Percentiles rank a stretch among this genome's conserved stretches.
These are phyloP conservation scores for Wakefieldia striispora DNA, from an alignment of 768 basidiomycete genomes.

Conservation along the genomic window DNA sequence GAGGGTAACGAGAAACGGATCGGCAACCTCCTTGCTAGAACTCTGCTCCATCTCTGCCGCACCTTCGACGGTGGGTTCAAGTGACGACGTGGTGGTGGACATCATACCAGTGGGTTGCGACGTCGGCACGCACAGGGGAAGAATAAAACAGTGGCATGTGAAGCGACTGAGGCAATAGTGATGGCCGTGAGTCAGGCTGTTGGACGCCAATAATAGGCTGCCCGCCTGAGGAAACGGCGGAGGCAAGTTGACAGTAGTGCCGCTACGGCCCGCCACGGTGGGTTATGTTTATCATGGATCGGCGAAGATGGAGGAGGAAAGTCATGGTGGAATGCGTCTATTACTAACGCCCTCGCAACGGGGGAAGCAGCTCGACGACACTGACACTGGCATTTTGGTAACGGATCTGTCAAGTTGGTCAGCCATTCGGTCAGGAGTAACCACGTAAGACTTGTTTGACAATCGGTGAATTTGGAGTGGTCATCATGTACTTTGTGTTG, in stretches of 20 bases:
- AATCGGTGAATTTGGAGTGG: no score
- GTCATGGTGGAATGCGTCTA: no score
- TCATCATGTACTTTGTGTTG: no score
- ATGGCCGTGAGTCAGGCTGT: neutral
- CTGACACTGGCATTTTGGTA: no score
- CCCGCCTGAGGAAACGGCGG: neutral
- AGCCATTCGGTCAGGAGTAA: no score
- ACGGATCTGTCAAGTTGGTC: no score
- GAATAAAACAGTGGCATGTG: neutral
- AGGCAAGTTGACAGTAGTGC: neutral
- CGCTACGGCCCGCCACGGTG: neutral
- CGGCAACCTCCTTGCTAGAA: slow-evolving; percentile 2
- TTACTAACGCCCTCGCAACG: no score
- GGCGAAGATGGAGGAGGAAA: no score
- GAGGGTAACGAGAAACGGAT: slow-evolving; percentile 34
- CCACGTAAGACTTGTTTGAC: no score
- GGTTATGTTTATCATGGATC: neutral
- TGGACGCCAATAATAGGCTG: slow-evolving; percentile 6
- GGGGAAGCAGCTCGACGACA: no score
- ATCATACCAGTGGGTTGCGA: neutral
- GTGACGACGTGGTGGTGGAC: slow-evolving; percentile 7
- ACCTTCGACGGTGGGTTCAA: slow-evolving; percentile 8
- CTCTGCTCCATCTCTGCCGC: neutral
- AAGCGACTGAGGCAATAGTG: neutral
- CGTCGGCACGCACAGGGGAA: neutral